A percentile compares a stretch with the other conserved stretches of the same genome.
Conservation (phyloP, 768 basidiomycete species). For the Termitomyces sp. region DNA sequence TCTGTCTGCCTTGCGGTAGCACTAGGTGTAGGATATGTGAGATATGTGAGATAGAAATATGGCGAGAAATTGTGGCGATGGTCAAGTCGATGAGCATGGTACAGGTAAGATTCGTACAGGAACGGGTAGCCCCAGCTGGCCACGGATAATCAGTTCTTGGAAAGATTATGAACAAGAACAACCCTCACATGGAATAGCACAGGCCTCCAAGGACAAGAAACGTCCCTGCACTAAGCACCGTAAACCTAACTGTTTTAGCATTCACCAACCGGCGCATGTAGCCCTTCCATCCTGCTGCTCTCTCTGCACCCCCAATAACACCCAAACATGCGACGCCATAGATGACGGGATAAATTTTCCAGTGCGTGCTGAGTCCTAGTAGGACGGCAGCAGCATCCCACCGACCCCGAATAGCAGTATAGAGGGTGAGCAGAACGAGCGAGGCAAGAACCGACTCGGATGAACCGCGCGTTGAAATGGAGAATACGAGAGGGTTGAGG, state of each 20-base stretch:
- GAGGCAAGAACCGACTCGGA: constrained; percentile 86
- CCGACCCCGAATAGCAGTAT: constrained; percentile 47
- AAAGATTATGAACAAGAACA: neutral
- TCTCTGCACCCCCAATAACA: constrained; percentile 30
- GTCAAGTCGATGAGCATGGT: constrained; percentile 87
- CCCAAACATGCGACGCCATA: constrained; percentile 80
- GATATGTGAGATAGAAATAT: constrained; percentile 93
- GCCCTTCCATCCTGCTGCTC: constrained; percentile 15
- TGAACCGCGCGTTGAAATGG: constrained; percentile 95
- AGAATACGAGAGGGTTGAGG: constrained; percentile 90
- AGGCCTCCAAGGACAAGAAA: constrained; percentile 55
- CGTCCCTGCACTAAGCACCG: constrained; percentile 59
- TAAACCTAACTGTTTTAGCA: constrained; percentile 56
- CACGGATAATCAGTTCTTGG: neutral
- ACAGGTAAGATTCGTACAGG: constrained; percentile 87
- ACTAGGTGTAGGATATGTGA: constrained; percentile 58
- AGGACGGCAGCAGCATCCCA: constrained; percentile 67
- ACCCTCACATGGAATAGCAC: constrained; percentile 72
- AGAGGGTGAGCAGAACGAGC: constrained; percentile 69
- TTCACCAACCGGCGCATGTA: constrained; percentile 42
- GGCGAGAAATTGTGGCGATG: constrained; percentile 98
- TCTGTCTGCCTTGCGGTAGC: constrained; percentile 10
- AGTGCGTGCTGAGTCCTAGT: constrained; percentile 83
- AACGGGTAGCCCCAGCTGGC: constrained; percentile 93
- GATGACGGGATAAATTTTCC: constrained; percentile 96